phyloP scores from a whole-genome alignment of 306 rosid species.

The Fagus sylvatica region DNA sequence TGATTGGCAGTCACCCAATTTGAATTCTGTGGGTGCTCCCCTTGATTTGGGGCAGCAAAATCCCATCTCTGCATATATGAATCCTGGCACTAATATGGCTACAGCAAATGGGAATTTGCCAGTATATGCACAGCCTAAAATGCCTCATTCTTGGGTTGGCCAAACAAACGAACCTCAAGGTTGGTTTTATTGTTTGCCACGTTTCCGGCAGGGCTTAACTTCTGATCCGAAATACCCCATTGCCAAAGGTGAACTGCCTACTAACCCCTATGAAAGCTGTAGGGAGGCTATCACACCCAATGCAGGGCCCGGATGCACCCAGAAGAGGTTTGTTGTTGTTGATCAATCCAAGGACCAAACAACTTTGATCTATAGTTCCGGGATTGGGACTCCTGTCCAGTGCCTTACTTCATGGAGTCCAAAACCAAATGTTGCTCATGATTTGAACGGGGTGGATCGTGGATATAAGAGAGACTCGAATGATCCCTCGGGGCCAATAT shows the following conservation, averaged over 20 bases:
- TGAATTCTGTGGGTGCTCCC: slow-evolving; percentile 38
- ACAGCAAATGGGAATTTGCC: slow-evolving; percentile 45
- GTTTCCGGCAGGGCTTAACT: slow-evolving; percentile 48
- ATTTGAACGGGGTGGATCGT: slow-evolving; percentile 33
- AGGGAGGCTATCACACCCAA: slow-evolving; percentile 33
- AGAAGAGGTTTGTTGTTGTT: slow-evolving; percentile 64
- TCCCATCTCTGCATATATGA: slow-evolving; percentile 37
- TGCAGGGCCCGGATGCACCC: slow-evolving; percentile 31
- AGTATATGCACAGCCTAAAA: slow-evolving; percentile 31
- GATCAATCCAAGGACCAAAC: slow-evolving; percentile 72
- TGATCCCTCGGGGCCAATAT: slow-evolving; percentile 39
- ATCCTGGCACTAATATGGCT: slow-evolving; percentile 32
- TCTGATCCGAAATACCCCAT: slow-evolving; percentile 39
- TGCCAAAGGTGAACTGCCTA: slow-evolving; percentile 29
- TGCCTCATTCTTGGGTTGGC: slow-evolving; percentile 47
- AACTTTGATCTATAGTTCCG: slow-evolving; percentile 60
- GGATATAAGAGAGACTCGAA: slow-evolving; percentile 35
- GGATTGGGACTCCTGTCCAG: slow-evolving; percentile 50
- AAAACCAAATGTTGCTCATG: slow-evolving; percentile 27
- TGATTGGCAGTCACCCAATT: slow-evolving; percentile 58
- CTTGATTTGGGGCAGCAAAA: slow-evolving; percentile 50
- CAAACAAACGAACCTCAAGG: slow-evolving; percentile 60
- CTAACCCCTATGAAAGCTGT: slow-evolving; percentile 19
- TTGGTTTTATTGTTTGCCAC: slow-evolving; percentile 73
- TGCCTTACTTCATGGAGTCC: slow-evolving; percentile 56